phyloP scores from a whole-genome alignment of 257 asterid species.

The Solanum neorickii region DNA sequence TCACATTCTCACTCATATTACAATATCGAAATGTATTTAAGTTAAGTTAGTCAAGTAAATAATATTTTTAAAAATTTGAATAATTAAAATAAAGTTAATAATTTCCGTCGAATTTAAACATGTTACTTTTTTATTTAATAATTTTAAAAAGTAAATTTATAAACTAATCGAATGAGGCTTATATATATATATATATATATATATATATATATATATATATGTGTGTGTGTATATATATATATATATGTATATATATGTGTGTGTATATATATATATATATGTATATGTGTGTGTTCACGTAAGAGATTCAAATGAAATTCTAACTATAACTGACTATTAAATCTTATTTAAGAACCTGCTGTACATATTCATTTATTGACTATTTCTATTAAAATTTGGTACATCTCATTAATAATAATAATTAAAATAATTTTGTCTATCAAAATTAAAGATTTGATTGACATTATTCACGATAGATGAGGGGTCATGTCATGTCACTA shows the following conservation, averaged over 20 bases:
- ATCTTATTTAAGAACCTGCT: not conserved
- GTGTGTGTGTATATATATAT: no score
- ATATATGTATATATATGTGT: no score
- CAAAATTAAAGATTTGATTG: not conserved
- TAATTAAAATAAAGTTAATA: no score
- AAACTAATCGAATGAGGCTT: not conserved
- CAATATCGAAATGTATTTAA: no score
- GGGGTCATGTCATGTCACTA: not conserved
- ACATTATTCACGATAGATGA: not conserved
- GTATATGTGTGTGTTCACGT: not conserved
- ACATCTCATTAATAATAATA: not conserved
- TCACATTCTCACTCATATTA: no score
- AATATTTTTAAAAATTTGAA: accelerated
- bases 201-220: no score
- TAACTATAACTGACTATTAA: not conserved
- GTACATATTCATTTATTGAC: not conserved
- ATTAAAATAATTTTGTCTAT: not conserved
- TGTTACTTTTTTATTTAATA: no score
- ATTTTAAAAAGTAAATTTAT: no score
- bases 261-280: no score
- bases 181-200: no score
- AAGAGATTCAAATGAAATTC: not conserved
- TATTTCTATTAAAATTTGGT: not conserved
- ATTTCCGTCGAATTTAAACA: accelerated
- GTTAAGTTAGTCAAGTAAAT: not conserved